Evolutionary conservation across 192 early-diverging fungal species (phyloP), one percentile per base, ranked within the genome.

Genomic region (Linnemannia elongata): DNA sequence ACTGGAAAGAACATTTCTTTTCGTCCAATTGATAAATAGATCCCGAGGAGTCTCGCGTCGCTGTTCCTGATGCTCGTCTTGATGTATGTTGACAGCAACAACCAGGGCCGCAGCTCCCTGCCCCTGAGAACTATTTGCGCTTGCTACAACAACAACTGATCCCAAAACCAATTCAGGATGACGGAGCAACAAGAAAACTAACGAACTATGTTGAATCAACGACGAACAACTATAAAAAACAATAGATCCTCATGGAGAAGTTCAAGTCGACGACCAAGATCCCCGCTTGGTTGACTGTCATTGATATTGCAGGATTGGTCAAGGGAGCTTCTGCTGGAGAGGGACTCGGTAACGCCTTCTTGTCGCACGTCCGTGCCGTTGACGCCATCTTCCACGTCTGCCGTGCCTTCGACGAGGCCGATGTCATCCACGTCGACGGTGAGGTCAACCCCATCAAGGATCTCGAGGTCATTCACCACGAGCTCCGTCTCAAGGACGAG

Each of bases 301-400:
- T 96, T 76, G 98, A 99, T 90, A 99, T 99, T 91, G 98, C 98
- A 79, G 98, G 98, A 30, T 91, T 99, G 54, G 97, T 99, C n/a
- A 98, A 97, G 90, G 96, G 96, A 77, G 96, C 96, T 42, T 85
- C 95, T 22, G 89, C 91, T 17, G 96, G 96, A 44, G 93, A 92
- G 57, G 96, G 96, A 36, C 90, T 97, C 52, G 96, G 98, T 75
- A 99, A 99, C 80, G 95, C 95, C 74, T 99, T 99, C 92, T 90
- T 99, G 92, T 95, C 94, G 27, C 95, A 99, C 89, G 96, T 99
- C 74, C 90, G 92, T 55, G 93, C 96, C 35, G 96, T 96, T 3
- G 96, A 96, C 88, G 96, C 94, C 18, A 94, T 96, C 77, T 97
- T 93, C 90, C 96, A 97, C 78, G 93, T 96, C 74, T 94, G 96